Evolutionary conservation across 2,329 filamentous ascomycete genomes (phyloP), one percentile per base, ranked within the genome.

Genomic region (Aphanoascus verrucosus): DNA sequence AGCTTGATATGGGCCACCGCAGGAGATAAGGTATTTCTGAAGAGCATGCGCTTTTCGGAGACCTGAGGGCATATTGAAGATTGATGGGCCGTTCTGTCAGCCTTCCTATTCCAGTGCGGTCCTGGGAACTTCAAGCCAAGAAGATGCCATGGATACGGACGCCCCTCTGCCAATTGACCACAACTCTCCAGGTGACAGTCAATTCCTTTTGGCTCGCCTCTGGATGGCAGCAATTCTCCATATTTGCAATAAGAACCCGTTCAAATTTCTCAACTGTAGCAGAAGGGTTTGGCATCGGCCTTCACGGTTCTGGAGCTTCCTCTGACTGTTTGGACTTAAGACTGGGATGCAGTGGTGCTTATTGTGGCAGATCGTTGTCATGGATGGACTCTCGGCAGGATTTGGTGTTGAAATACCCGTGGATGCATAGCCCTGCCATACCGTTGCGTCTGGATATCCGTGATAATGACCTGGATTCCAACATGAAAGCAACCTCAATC

Each of bases 291-390:
- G 9, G 82, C 3, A 78, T 88, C 69, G 83, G 83, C 3, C 72
- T 87, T n/a, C 81, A 87, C 58, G 76, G 74, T 38, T 84, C 88
- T 62, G 74, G 78, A 1, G 71, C 70, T 1, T 73, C 78, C 60
- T 64, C 57, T 60, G 68, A 63, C 60, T 59, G 34, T 58, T 63
- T 67, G 2, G 77, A 72, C 32, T 85, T 52, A 83, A 88, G 61
- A 77, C 80, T 2, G 84, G 88, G 67, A 77, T 85, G 67, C 77
- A 84, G n/a, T 78, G 84, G 48, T 76, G 85, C 37, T 69, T 88
- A 1, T 88, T 84, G 84, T 88, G 84, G 84, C 79, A 81, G 32
- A 72, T 89, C 14, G 75, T 84, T 12, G 73, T 80, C 23, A 84
- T 86, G 58, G 85, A 89, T 64, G 74, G 77, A 56, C 81, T 85